phyloP scores from a whole-genome alignment of 345 rosid species.

The Pistacia atlantica region DNA sequence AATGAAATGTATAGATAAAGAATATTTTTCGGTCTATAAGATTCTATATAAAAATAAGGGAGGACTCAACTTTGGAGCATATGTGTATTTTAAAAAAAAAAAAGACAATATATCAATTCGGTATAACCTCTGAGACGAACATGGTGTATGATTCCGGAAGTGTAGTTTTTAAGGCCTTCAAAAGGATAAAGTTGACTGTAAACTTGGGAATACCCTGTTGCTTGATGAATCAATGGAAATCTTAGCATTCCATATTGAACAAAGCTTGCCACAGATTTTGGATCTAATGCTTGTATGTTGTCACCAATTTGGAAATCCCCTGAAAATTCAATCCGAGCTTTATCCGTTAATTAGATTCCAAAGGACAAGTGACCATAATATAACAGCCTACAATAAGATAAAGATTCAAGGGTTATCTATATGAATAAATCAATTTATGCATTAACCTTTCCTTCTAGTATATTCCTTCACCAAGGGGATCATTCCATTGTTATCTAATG shows the following conservation, averaged over 20 bases:
- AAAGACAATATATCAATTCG: too few species aligned
- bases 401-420: too few species aligned
- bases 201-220: conserved; percentile 64
- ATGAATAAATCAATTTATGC: too few species aligned
- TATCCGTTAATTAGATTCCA: background rate
- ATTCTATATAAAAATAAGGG: too few species aligned
- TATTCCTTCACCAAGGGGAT: too few species aligned
- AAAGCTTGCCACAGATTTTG: conserved; percentile 54
- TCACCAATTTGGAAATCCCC: conserved; percentile 83
- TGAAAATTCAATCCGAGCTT: conserved; percentile 21
- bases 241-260: conserved; percentile 55
- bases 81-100: too few species aligned
- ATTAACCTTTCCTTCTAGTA: too few species aligned
- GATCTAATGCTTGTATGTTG: conserved; percentile 61
- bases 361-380: background rate
- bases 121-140: conserved; percentile 66
- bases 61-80: too few species aligned
- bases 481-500: too few species aligned
- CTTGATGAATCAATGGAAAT: conserved; percentile 39
- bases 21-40: too few species aligned
- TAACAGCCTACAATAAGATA: too few species aligned
- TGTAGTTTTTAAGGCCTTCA: conserved; percentile 80
- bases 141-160: conserved; percentile 94
- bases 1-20: too few species aligned
- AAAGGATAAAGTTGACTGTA: conserved; percentile 86